Evolutionary conservation across 345 rosid genomes (phyloP), one percentile per base, ranked within the genome.

Genomic region (Populus nigra): DNA sequence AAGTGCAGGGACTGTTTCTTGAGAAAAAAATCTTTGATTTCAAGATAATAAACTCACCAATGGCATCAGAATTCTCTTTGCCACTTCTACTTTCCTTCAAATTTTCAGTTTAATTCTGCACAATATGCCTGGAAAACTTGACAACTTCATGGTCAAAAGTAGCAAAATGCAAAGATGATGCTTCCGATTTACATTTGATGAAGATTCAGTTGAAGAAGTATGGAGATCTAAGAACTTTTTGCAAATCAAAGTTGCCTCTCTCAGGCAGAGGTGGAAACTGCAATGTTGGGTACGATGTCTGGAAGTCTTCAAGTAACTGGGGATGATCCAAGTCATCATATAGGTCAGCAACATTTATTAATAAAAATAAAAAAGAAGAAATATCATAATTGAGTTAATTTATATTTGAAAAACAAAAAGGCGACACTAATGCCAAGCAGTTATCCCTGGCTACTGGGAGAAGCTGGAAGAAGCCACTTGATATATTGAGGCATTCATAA

Each of bases 281-380:
- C 81, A 90, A 87, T 41, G 76, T 67, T 61, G 97, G 97, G 83
- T 88, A 88, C 39, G 95, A 80, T 73, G 82, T 88, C 88, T 92
- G 87, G 82, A 96, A 96, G 82, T 90, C 82, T 82, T 92, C 94
- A 23, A 89, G 95, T 86, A 96, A 87, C 99, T 96, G 94, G 31
- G 69, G 39, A 76, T 41, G 41, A 84, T 62, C 75, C 67, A 83
- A 45, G 72, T 18, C 62, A 53, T 12, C 17, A 22, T 22, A 75
- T 11, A 78, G 76, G 65, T 81, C 71, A 84, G 77, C 10, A 20
- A 61, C 77, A 72, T 57, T 41, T 38, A 68, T 50, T 59, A 59
- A 50, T 2, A 12, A 66, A 7, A 67, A 10, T 35, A 23, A 67
- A 22, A 8, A 65, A 35, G 17, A 29, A 27, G 20, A 18, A 41